A percentile compares a stretch with the other conserved stretches of the same genome.
Evolutionary conservation across 73 alveolate species (phyloP).

Genomic region (Durusdinium trenchii): DNA sequence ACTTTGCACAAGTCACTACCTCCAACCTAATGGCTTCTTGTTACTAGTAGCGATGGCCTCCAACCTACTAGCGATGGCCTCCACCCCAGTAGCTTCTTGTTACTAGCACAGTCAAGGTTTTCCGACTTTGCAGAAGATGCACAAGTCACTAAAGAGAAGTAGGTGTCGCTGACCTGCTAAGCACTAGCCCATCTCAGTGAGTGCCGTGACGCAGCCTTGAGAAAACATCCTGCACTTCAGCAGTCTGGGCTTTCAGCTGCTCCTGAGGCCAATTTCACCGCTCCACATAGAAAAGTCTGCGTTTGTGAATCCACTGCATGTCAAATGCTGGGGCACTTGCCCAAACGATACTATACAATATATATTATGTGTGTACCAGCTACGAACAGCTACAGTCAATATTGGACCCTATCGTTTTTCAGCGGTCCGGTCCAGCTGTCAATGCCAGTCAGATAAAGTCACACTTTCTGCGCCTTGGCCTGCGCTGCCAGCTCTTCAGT

Average conservation of each 20-base stretch:
- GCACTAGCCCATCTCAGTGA: too few species aligned
- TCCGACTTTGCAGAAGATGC: too few species aligned
- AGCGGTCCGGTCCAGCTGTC: not conserved
- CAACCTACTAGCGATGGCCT: too few species aligned
- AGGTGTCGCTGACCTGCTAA: not conserved
- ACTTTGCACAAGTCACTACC: too few species aligned
- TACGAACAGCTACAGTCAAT: not conserved
- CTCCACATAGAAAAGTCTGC: not conserved
- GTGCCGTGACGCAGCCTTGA: constrained; percentile 10
- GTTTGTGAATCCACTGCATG: not conserved
- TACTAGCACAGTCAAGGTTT: too few species aligned
- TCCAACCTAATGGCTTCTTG: too few species aligned
- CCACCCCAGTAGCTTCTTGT: too few species aligned
- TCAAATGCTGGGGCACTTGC: not conserved
- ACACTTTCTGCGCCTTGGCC: constrained; percentile 1
- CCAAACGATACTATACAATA: not conserved
- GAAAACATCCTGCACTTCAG: constrained; percentile 34
- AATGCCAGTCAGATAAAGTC: too few species aligned
- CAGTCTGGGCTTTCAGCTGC: constrained; percentile 57
- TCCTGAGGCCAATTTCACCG: constrained; percentile 17
- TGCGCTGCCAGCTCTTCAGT: constrained; percentile 52
- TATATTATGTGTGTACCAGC: not conserved
- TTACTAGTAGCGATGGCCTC: too few species aligned
- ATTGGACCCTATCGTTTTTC: not conserved
- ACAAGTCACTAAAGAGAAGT: not conserved